Evolutionary conservation across 768 basidiomycete genomes (phyloP).

Genomic region (Amanita pseudoporphyria): DNA sequence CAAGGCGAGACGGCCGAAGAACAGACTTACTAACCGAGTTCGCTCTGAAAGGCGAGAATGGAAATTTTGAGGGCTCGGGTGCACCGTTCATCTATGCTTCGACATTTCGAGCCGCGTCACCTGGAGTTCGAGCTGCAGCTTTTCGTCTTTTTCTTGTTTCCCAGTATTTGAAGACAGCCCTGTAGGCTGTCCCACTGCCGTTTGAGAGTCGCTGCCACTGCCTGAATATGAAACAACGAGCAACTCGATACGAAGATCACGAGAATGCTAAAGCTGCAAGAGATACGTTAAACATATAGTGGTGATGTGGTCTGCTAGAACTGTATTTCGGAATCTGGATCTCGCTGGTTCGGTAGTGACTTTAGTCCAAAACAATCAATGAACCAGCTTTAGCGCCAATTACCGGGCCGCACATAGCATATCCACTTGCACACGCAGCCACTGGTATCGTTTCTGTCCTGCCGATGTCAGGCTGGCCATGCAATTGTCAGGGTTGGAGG

Average conservation of each 20-base stretch:
- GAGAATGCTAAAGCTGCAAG: not conserved
- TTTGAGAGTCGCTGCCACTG: not conserved
- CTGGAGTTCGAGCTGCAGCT: not conserved
- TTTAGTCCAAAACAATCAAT: no score
- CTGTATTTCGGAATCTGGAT: no score
- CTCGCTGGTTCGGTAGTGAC: no score
- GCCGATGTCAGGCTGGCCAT: no score
- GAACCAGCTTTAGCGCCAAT: no score
- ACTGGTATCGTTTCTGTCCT: no score
- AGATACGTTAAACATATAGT: not conserved
- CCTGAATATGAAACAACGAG: not conserved
- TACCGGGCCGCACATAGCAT: no score
- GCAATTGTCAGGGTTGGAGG: no score
- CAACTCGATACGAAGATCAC: not conserved
- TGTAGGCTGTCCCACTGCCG: not conserved
- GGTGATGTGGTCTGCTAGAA: no score
- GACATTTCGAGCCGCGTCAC: not conserved
- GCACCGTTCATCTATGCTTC: not conserved
- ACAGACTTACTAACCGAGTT: not conserved
- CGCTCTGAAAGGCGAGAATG: slow-evolving; percentile 1
- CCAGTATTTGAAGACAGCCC: not conserved
- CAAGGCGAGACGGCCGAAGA: not conserved
- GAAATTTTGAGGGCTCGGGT: not conserved
- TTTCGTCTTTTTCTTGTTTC: not conserved
- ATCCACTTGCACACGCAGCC: no score